Evolutionary conservation across 2,329 filamentous ascomycete genomes (phyloP).

Genomic region (Phaeomoniella chlamydospora): DNA sequence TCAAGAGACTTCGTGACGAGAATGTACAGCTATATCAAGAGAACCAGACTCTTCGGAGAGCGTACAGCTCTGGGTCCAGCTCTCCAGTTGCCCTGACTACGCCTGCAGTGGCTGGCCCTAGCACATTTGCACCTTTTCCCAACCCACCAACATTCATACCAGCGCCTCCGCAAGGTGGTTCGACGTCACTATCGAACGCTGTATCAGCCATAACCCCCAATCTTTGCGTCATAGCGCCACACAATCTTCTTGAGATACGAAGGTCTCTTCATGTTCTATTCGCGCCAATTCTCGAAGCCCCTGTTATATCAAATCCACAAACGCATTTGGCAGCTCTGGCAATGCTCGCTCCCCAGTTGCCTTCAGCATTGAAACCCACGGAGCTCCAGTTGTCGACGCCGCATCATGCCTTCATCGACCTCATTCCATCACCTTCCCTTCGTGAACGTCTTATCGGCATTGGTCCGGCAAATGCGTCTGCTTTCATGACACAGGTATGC

Average conservation of each 20-base stretch:
- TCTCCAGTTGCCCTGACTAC: slow-evolving; percentile 8
- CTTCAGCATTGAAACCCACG: slow-evolving; percentile 20
- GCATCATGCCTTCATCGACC: slow-evolving; percentile 27
- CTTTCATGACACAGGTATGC: slow-evolving; percentile 22
- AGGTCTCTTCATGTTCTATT: slow-evolving; percentile 20
- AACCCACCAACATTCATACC: slow-evolving; percentile 4
- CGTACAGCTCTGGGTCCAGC: slow-evolving; percentile 18
- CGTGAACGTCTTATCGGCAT: slow-evolving; percentile 22
- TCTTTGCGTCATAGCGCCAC: slow-evolving; percentile 16
- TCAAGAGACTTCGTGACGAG: slow-evolving; percentile 23
- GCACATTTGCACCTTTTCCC: slow-evolving; percentile 2
- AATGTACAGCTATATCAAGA: slow-evolving; percentile 24
- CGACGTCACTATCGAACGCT: slow-evolving; percentile 5
- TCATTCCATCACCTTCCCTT: slow-evolving; percentile 24
- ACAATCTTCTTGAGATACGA: slow-evolving; percentile 20
- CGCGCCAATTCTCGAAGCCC: slow-evolving; percentile 19
- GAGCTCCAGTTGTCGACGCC: slow-evolving; percentile 22
- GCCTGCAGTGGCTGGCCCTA: not conserved
- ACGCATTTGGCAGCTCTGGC: slow-evolving; percentile 18
- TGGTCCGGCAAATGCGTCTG: slow-evolving; percentile 18
- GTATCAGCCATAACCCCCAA: slow-evolving; percentile 6
- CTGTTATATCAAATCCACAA: slow-evolving; percentile 17
- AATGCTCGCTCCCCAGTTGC: slow-evolving; percentile 17
- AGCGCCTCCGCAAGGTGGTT: slow-evolving; percentile 2
- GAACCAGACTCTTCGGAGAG: slow-evolving; percentile 21